phyloP scores from a whole-genome alignment of 2,329 filamentous ascomycete species.

The Talaromyces rugulosus region DNA sequence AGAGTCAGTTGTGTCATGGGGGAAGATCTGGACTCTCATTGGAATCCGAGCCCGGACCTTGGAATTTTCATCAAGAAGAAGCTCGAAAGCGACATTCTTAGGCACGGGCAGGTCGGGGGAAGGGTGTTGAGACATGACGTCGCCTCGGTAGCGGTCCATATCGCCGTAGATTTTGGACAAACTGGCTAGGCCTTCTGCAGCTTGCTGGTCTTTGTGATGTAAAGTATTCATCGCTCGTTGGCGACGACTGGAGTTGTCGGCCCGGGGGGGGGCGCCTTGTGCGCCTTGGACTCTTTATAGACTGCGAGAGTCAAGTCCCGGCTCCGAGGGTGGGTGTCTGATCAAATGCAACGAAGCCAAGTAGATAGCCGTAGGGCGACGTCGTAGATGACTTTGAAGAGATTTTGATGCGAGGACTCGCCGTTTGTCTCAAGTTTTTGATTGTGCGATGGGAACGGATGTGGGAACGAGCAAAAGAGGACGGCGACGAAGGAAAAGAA shows the following conservation, averaged over 20 bases:
- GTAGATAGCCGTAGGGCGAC: neutral
- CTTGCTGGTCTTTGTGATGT: conserved; percentile 27
- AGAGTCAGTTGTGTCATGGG: conserved; percentile 93
- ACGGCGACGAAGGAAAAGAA: conserved; percentile 14
- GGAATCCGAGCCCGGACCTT: conserved; percentile 59
- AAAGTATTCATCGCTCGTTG: conserved; percentile 30
- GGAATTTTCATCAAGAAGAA: conserved; percentile 55
- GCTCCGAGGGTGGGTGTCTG: conserved; percentile 1
- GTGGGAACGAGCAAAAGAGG: conserved; percentile 32
- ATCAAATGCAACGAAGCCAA: neutral
- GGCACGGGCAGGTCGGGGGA: conserved; percentile 38
- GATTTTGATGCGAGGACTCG: neutral
- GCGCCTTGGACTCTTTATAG: conserved; percentile 10
- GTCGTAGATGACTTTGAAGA: neutral
- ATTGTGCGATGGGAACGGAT: conserved; percentile 16
- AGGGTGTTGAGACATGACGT: conserved; percentile 26
- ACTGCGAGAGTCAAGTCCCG: conserved; percentile 1
- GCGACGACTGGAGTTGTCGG: conserved; percentile 19
- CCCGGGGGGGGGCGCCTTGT: conserved; percentile 8
- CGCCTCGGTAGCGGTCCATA: conserved; percentile 23
- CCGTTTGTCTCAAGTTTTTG: neutral
- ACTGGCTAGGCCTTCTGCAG: conserved; percentile 21
- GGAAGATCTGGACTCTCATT: conserved; percentile 77
- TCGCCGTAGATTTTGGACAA: conserved; percentile 28
- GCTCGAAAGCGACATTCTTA: conserved; percentile 63